Conservation (phyloP, 2,329 filamentous ascomycete genomes). For the Chaetomium olivaceum region DNA sequence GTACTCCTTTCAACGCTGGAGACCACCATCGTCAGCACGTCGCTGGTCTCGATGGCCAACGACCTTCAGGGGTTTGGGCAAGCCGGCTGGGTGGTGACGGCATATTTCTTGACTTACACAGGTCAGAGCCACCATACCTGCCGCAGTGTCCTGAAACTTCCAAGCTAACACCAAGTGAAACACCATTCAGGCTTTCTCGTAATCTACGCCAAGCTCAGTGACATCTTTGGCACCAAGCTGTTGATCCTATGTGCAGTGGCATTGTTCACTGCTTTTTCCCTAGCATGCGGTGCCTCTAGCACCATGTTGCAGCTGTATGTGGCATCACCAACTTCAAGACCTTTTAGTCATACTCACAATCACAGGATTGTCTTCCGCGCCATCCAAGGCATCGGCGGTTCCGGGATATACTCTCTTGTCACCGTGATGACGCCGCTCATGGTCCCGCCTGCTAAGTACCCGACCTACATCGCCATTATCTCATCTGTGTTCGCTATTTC, state of each 20-base stretch:
- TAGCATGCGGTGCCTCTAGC: conserved; percentile 41
- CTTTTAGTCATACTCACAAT: background rate
- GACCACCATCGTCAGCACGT: conserved; percentile 53
- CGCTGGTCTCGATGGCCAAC: conserved; percentile 48
- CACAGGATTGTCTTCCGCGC: conserved; percentile 36
- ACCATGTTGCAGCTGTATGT: conserved; percentile 38
- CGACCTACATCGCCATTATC: conserved; percentile 38
- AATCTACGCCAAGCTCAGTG: conserved; percentile 47
- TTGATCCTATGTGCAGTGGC: conserved; percentile 39
- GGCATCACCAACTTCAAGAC: background rate
- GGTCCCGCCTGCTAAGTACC: conserved; percentile 40
- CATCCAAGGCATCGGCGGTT: conserved; percentile 49
- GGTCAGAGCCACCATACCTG: conserved; percentile 34
- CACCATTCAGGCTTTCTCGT: conserved; percentile 41
- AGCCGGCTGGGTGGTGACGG: conserved; percentile 49
- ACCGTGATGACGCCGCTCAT: conserved; percentile 41
- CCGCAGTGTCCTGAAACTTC: background rate
- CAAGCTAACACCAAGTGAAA: background rate
- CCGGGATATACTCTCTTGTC: conserved; percentile 49
- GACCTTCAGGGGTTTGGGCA: conserved; percentile 41
- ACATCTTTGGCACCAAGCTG: conserved; percentile 47
- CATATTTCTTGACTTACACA: conserved; percentile 52
- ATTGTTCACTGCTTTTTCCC: conserved; percentile 44
- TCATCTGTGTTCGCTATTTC: conserved; percentile 45
- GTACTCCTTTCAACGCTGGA: conserved; percentile 50